Conservation (phyloP, 768 basidiomycete genomes). For the Serendipita sp. region DNA sequence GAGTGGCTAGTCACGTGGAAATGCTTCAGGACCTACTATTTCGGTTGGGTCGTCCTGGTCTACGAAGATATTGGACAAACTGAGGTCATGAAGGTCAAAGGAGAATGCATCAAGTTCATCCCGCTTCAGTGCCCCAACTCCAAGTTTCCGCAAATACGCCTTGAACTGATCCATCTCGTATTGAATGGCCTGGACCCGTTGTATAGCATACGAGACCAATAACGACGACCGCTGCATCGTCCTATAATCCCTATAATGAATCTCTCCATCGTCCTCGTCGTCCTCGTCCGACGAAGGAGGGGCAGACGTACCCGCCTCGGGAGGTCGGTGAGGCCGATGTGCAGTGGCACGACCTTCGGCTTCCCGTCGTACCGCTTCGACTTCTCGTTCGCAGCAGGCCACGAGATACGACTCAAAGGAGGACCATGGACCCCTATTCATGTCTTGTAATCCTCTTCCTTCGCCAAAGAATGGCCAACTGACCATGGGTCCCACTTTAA, state of each 20-base stretch:
- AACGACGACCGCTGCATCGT: conserved; percentile 69
- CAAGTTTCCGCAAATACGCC: conserved; percentile 45
- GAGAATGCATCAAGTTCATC: conserved; percentile 47
- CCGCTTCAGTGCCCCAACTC: conserved; percentile 15
- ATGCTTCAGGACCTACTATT: conserved; percentile 38
- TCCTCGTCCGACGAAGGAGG: conserved; percentile 7
- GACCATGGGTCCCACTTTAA: conserved; percentile 64
- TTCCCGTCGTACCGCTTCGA: conserved; percentile 55
- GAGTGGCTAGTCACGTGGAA: not conserved
- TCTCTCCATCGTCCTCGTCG: conserved; percentile 10
- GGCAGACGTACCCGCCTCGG: conserved; percentile 31
- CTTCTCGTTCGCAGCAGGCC: conserved; percentile 57
- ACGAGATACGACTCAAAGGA: conserved; percentile 41
- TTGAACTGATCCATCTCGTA: conserved; percentile 61
- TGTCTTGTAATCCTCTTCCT: conserved; percentile 44
- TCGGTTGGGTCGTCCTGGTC: conserved; percentile 45
- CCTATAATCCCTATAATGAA: conserved; percentile 70
- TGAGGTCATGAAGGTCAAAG: conserved; percentile 74
- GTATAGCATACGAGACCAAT: conserved; percentile 49
- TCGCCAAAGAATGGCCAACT: conserved; percentile 88
- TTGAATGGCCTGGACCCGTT: conserved; percentile 46
- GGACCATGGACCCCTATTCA: conserved; percentile 69
- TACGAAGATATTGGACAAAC: conserved; percentile 73
- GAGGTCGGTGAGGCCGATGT: conserved; percentile 65
- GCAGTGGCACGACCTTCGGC: conserved; percentile 63